Conservation (phyloP, 2,329 filamentous ascomycete species). For the Orbilia blumenaviensis region DNA sequence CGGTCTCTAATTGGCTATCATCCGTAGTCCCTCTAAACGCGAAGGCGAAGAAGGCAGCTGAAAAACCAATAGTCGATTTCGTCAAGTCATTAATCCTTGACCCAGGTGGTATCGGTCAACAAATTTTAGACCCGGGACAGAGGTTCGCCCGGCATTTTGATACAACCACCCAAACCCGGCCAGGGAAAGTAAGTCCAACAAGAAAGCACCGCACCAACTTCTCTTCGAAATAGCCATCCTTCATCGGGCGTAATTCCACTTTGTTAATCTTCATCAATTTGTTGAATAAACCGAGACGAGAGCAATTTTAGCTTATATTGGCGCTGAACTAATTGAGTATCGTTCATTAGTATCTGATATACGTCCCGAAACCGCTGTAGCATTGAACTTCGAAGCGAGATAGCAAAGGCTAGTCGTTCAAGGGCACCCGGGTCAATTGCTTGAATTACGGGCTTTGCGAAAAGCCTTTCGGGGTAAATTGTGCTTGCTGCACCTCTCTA, state of each 20-base stretch:
- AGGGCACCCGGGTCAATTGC: conserved; percentile 21
- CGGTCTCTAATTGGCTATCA: conserved; percentile 25
- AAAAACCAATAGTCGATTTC: conserved; percentile 29
- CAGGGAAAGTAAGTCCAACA: conserved; percentile 54
- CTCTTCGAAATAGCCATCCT: conserved; percentile 42
- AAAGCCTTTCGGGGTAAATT: conserved; percentile 40
- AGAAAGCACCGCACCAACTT: conserved; percentile 52
- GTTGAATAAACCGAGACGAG: conserved; percentile 36
- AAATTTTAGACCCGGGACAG: conserved; percentile 51
- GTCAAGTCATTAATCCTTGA: conserved; percentile 47
- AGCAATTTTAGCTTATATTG: conserved; percentile 49
- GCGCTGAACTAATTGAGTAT: conserved; percentile 33
- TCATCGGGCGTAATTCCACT: conserved; percentile 36
- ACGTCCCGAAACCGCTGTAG: conserved; percentile 41
- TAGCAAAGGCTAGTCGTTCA: conserved; percentile 36
- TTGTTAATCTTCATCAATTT: conserved; percentile 14
- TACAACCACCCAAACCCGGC: conserved; percentile 42
- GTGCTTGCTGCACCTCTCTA: conserved; percentile 23
- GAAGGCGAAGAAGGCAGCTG: conserved; percentile 51
- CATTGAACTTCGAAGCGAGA: conserved; percentile 39
- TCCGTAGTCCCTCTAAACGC: conserved; percentile 12
- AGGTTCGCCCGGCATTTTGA: conserved; percentile 53
- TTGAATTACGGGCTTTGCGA: conserved; percentile 2
- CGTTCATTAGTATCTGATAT: conserved; percentile 36
- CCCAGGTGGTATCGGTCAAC: conserved; percentile 50